A percentile compares a stretch with the other conserved stretches of the same genome.
phyloP scores from a whole-genome alignment of 108 stramenopile species.

The Skeletonema potamos region DNA sequence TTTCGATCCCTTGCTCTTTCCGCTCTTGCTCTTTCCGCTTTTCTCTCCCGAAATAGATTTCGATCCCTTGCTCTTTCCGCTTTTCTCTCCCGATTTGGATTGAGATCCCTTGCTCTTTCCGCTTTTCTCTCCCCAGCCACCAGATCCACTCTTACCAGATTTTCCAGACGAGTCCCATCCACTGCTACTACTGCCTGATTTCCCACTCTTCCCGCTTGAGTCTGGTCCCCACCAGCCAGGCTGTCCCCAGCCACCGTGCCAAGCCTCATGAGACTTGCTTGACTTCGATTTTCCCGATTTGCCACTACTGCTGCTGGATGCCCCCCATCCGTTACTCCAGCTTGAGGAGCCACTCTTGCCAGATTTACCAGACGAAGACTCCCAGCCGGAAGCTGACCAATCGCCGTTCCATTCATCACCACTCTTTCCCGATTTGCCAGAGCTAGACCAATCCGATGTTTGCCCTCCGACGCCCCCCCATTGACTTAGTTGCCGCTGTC shows the following conservation, averaged over 20 bases:
- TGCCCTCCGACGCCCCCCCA: not conserved
- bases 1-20: not conserved
- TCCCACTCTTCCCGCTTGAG: slow-evolving; percentile 5
- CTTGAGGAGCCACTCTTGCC: not conserved
- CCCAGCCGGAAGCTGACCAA: too few species aligned
- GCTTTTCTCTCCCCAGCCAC: too few species aligned
- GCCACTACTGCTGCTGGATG: not conserved
- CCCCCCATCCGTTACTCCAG: too few species aligned
- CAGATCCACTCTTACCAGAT: not conserved
- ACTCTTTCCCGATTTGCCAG: slow-evolving; percentile 6
- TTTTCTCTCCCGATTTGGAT: too few species aligned
- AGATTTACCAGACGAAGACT: not conserved
- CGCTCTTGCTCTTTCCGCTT: too few species aligned
- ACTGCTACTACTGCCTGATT: not conserved
- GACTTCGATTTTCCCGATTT: not conserved
- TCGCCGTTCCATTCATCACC: not conserved
- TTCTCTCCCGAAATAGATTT: too few species aligned
- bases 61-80: too few species aligned
- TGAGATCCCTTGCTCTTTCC: too few species aligned
- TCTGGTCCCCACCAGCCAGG: not conserved
- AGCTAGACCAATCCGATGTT: not conserved
- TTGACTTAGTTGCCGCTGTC: not conserved
- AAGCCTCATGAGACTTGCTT: not conserved
- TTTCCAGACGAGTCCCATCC: not conserved
- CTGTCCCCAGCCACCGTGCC: slow-evolving; percentile 3